These are phyloP conservation scores for Globisporangium uncinulatum DNA, from an alignment of 352 stramenopile species.

Conservation along the genomic window DNA sequence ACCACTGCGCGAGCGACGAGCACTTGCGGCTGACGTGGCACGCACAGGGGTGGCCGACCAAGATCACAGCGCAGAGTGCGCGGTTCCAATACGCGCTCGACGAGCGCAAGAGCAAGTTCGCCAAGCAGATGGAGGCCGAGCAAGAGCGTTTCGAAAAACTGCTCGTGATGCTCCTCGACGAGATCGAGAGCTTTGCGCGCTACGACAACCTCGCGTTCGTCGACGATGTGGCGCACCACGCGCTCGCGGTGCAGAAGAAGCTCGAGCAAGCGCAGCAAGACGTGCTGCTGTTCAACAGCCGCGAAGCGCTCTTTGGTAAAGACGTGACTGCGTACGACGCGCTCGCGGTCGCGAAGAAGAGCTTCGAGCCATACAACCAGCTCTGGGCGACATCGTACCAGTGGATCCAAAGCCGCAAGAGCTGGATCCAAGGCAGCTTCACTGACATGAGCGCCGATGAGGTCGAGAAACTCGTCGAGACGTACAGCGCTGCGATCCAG, in stretches of 20 bases:
- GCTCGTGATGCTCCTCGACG: constrained; percentile 69
- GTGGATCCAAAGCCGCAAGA: constrained; percentile 90
- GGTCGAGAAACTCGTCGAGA: constrained; percentile 88
- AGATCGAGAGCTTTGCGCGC: constrained; percentile 85
- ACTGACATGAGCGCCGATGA: constrained; percentile 89
- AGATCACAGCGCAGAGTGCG: constrained; percentile 77
- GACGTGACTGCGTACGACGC: constrained; percentile 88
- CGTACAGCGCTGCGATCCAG: constrained; percentile 80
- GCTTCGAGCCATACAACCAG: constrained; percentile 93
- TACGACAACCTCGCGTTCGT: constrained; percentile 89
- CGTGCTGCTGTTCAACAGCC: constrained; percentile 90
- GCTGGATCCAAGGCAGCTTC: constrained; percentile 91
- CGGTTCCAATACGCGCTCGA: constrained; percentile 73
- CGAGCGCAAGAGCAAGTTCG: constrained; percentile 83
- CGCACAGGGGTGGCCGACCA: constrained; percentile 87
- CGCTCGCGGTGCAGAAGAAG: constrained; percentile 81
- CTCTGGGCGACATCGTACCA: constrained; percentile 89
- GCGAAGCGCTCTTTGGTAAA: constrained; percentile 87
- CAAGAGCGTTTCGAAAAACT: constrained; percentile 91
- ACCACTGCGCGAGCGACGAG: constrained; percentile 78
- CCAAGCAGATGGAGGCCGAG: constrained; percentile 92
- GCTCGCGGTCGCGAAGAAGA: constrained; percentile 85
- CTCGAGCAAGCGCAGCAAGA: constrained; percentile 89
- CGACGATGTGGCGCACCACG: constrained; percentile 83
- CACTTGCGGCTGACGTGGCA: constrained; percentile 88